phyloP scores from a whole-genome alignment of 192 early-diverging fungal genomes.

The Entomortierella beljakovae region DNA sequence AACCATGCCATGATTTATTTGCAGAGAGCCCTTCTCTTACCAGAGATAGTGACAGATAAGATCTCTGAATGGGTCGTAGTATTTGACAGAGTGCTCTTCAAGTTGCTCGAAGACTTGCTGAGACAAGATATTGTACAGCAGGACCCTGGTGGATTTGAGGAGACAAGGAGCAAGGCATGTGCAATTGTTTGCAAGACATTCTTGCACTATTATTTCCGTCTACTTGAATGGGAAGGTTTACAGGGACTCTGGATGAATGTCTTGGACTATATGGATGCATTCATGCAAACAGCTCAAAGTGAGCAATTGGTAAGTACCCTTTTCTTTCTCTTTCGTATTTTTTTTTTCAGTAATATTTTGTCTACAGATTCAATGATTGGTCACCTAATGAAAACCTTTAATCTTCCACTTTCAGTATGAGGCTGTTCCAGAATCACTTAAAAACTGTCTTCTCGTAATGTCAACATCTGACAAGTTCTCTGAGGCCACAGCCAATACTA shows the following conservation, averaged over 20 bases:
- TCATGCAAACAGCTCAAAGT: constrained; percentile 68
- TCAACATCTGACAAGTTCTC: constrained; percentile 75
- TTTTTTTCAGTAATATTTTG: constrained; percentile 1
- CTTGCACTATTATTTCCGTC: constrained; percentile 72
- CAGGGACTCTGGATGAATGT: constrained; percentile 71
- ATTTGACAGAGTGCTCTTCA: constrained; percentile 91
- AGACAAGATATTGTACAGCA: constrained; percentile 76
- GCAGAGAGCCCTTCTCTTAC: constrained; percentile 79
- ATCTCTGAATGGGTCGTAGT: constrained; percentile 66
- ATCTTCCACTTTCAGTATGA: constrained; percentile 63
- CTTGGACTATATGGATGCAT: constrained; percentile 73
- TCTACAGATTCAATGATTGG: too few relatives aligned
- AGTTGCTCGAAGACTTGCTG: constrained; percentile 86
- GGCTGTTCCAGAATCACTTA: constrained; percentile 80
- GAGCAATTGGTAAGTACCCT: constrained; percentile 65
- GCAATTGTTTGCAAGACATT: constrained; percentile 81
- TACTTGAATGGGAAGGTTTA: constrained; percentile 69
- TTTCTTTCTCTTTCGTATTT: constrained; percentile 5
- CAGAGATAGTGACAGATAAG: constrained; percentile 62
- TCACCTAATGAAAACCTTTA: constrained; percentile 1
- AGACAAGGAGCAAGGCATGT: constrained; percentile 78
- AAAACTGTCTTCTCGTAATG: constrained; percentile 88
- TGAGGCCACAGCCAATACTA: constrained; percentile 25
- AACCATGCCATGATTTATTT: constrained; percentile 84
- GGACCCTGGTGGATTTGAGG: constrained; percentile 77